These are phyloP conservation scores for Brassica cretica DNA, from an alignment of 345 rosid genomes.

Conservation along the genomic window DNA sequence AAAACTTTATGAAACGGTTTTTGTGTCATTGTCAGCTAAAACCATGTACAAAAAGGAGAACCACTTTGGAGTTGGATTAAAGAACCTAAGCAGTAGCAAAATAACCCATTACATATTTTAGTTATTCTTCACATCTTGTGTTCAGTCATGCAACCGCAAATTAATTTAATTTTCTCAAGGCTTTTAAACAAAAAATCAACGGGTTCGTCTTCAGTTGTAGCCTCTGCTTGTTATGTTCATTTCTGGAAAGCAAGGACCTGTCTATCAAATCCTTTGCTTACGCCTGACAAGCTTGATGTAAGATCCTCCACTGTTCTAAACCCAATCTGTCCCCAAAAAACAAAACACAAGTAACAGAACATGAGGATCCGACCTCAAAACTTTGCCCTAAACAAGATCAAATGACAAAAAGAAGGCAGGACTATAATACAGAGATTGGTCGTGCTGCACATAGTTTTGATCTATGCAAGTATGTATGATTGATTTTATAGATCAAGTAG, in stretches of 20 bases:
- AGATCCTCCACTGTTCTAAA: conserved; percentile 80
- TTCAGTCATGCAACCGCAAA: conserved; percentile 8
- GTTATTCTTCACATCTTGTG: not conserved
- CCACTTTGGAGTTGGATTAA: not conserved
- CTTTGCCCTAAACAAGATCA: not conserved
- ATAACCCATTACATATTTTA: not conserved
- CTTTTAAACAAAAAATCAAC: not conserved
- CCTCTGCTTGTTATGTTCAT: conserved; percentile 41
- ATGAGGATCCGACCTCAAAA: conserved; percentile 7
- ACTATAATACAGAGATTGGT: not conserved
- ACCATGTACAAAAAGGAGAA: not conserved
- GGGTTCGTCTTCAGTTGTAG: not conserved
- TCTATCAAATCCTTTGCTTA: conserved; percentile 73
- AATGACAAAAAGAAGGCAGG: not conserved
- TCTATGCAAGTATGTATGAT: not conserved
- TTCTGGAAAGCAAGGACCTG: conserved; percentile 77
- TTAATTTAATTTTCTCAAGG: conserved; percentile 15
- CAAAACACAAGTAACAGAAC: not conserved
- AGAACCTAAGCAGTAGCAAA: conserved; percentile 11
- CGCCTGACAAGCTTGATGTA: conserved; percentile 61
- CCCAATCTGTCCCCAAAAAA: conserved; percentile 64
- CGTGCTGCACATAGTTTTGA: not conserved
- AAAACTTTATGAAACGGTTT: not conserved
- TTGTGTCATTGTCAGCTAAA: not conserved
- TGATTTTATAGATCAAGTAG: not conserved